Percentiles rank a stretch among this genome's conserved stretches.
Evolutionary conservation across 345 rosid species (phyloP).

Genomic region (Gynandropsis gynandra): DNA sequence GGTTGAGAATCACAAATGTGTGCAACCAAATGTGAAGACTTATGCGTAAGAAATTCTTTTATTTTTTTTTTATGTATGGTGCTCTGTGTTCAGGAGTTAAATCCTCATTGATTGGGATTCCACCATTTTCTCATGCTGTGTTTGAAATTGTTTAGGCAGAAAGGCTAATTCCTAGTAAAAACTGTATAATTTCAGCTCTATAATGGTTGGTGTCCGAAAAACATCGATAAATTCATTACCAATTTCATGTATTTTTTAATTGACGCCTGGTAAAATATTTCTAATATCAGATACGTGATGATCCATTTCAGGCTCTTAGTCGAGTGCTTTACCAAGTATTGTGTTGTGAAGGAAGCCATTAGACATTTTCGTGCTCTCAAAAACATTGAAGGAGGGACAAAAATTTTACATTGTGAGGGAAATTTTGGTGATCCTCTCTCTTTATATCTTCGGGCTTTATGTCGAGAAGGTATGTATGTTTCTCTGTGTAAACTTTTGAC

Average conservation of each 20-base stretch:
- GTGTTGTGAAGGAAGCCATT: slow-evolving; percentile 80
- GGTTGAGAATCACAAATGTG: slow-evolving; percentile 87
- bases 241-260: slow-evolving; percentile 1
- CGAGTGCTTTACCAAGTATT: slow-evolving; percentile 90
- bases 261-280: neutral
- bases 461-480: slow-evolving; percentile 72
- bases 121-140: neutral
- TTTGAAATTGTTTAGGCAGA: neutral
- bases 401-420: slow-evolving; percentile 60
- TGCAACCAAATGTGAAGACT: slow-evolving; percentile 86
- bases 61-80: slow-evolving; percentile 10
- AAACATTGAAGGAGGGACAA: slow-evolving; percentile 78
- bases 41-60: slow-evolving; percentile 51
- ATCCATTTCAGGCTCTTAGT: slow-evolving; percentile 67
- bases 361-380: slow-evolving; percentile 87
- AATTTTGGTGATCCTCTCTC: slow-evolving; percentile 91
- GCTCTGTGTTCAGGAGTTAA: no score
- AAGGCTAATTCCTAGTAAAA: no score
- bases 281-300: slow-evolving; percentile 12
- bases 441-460: slow-evolving; percentile 87
- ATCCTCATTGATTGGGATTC: neutral
- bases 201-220: neutral
- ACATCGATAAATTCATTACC: neutral
- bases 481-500: neutral
- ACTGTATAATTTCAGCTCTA: no score